These are phyloP conservation scores for Gastrolobium villosum DNA, from an alignment of 306 rosid genomes.

Conservation along the genomic window DNA sequence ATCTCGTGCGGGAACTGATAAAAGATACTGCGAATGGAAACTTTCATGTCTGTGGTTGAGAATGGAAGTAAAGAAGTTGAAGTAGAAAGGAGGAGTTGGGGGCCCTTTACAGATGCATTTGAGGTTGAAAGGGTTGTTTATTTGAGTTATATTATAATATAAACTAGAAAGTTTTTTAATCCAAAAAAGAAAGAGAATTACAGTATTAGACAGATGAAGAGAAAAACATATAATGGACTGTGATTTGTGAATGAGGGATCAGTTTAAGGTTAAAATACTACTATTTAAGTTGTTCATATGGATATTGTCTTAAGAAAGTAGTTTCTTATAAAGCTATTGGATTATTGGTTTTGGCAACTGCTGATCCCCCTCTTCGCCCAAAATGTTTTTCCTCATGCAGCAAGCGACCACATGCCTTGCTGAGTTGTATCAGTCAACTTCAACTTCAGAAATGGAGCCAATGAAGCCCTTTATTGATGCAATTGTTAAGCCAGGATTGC, in stretches of 20 bases:
- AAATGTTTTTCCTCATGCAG: constrained; percentile 64
- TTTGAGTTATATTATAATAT: background rate
- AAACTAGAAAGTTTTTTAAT: background rate
- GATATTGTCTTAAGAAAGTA: background rate
- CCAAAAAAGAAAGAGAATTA: background rate
- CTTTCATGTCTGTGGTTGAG: constrained; percentile 32
- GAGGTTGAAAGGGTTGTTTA: constrained; percentile 3
- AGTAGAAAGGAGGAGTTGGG: background rate
- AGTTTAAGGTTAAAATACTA: background rate
- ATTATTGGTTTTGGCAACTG: constrained; percentile 28
- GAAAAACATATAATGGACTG: constrained; percentile 9
- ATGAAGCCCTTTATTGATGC: constrained; percentile 88
- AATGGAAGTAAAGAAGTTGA: constrained; percentile 18
- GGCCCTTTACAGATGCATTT: background rate
- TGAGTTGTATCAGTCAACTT: constrained; percentile 94
- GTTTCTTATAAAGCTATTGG: constrained; percentile 14
- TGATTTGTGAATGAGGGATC: constrained; percentile 41
- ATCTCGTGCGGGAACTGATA: background rate
- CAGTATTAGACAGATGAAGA: constrained; percentile 3
- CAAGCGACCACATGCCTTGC: constrained; percentile 89
- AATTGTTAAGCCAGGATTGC: constrained; percentile 85
- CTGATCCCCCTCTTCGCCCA: background rate
- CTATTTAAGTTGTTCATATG: constrained; percentile 18
- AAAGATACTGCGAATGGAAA: constrained; percentile 7
- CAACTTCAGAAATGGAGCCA: constrained; percentile 73